phyloP scores from a whole-genome alignment of 2,329 filamentous ascomycete genomes.

The Drechslerella dactyloides region DNA sequence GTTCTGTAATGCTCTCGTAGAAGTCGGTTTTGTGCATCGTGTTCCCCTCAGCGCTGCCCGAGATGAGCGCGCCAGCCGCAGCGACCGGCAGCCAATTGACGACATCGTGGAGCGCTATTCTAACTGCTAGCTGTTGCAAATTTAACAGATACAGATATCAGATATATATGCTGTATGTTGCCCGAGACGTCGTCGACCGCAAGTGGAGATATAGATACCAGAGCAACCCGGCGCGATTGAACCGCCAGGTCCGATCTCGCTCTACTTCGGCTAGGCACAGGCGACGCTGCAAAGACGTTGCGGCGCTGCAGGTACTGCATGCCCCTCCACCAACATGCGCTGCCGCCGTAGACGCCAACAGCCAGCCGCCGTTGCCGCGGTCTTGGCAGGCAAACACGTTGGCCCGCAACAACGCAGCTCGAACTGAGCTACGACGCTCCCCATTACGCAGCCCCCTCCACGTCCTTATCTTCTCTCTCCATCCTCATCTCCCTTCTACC shows the following conservation, averaged over 20 bases:
- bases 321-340: background rate
- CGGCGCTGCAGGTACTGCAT: background rate
- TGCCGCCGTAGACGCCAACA: background rate
- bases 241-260: background rate
- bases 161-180: slow-evolving; percentile 15
- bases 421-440: slow-evolving; percentile 29
- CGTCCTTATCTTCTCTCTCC: slow-evolving; percentile 3
- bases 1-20: background rate
- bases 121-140: too few relatives aligned
- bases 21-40: background rate
- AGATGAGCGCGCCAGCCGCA: slow-evolving; percentile 16
- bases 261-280: slow-evolving; percentile 1
- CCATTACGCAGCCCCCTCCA: slow-evolving; percentile 46
- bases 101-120: slow-evolving; percentile 28
- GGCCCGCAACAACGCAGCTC: slow-evolving; percentile 23
- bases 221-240: background rate
- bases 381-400: slow-evolving; percentile 47
- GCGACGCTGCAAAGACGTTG: background rate
- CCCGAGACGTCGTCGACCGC: too few relatives aligned
- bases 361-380: slow-evolving; percentile 16
- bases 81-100: slow-evolving; percentile 25
- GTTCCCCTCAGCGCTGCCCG: background rate
- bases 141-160: too few relatives aligned
- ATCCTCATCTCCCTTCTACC: background rate
- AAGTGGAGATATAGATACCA: background rate